Evolutionary conservation across 2,329 filamentous ascomycete genomes (phyloP), one percentile per base, ranked within the genome.

Genomic region (Trichoderma sp.): DNA sequence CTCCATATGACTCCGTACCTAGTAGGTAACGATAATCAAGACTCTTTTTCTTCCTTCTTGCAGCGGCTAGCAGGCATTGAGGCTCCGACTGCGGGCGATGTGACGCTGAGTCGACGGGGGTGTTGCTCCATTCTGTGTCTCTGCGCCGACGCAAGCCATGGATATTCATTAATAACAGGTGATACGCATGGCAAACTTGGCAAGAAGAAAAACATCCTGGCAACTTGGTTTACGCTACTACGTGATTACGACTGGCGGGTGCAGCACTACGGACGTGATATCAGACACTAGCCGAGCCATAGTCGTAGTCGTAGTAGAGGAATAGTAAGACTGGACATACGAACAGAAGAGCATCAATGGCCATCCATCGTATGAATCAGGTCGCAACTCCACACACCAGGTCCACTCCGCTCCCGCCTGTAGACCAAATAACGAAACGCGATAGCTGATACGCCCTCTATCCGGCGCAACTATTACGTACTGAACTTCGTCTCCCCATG

Each of bases 91-190:
- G 28, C 66, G 57, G 66, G 66, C 66, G 66, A 70, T 70, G 57
- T 70, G 66, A 62, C 66, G 12, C 56, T 69, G 56, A 34, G 21
- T 26, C 66, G 56, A 32, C 63, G 63, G 43, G 65, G 53, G 36
- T 60, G 26, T 69, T 28, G 36, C 66, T 69, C 57, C 57, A 68
- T 61, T 62, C 36, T 62, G 36, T 62, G 66, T 53, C 34, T 60
- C 39, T 70, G 26, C 57, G 66, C 66, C 66, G 66, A 70, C 66
- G 66, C 57, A 70, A 62, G 39, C 66, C 66, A 62, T 53, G 26
- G 24, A n/a, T 36, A 18, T 32, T 15, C 26, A 34, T 26, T 12
- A 34, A 69, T n/a, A 61, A 62, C 66, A 62, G 66, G 57, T 62
- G 57, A 70, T 70, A 7, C 11, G 66, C 57, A 70, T 61, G 66